Evolutionary conservation across 75 land plant genomes (phyloP).

Genomic region (Pinus albicaulis): DNA sequence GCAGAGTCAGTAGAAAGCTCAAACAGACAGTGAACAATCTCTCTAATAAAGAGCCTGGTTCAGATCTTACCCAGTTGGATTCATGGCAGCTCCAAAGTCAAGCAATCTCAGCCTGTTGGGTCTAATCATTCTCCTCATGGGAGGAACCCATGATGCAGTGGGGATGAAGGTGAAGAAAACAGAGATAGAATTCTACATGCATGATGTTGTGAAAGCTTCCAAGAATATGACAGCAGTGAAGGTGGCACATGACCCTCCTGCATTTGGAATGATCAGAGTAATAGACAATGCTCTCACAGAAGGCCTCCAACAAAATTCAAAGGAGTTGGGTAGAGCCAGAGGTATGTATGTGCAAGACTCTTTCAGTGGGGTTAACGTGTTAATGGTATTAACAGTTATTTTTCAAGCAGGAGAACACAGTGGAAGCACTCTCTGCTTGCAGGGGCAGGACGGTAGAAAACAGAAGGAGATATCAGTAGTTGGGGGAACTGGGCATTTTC

Average conservation of each 20-base stretch:
- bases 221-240: background rate
- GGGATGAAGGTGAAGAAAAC: background rate
- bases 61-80: too few relatives aligned
- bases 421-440: constrained; percentile 19
- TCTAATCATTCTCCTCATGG: background rate
- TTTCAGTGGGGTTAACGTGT: background rate
- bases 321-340: constrained; percentile 20
- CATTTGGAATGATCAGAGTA: constrained; percentile 17
- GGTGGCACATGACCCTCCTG: background rate
- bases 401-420: constrained; percentile 7
- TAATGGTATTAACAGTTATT: constrained; percentile 8
- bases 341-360: constrained; percentile 15
- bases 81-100: too few relatives aligned
- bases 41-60: too few relatives aligned
- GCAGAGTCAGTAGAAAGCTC: too few relatives aligned
- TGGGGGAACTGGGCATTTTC: constrained; percentile 26
- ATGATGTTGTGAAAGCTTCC: background rate
- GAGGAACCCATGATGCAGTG: background rate
- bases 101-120: too few relatives aligned
- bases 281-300: constrained; percentile 27
- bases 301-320: constrained; percentile 14
- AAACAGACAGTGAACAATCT: too few relatives aligned
- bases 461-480: constrained; percentile 30
- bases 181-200: constrained; percentile 3
- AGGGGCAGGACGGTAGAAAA: constrained; percentile 13